Evolutionary conservation across 164 flowering plant species (phyloP).

Genomic region (Taxillus chinensis): DNA sequence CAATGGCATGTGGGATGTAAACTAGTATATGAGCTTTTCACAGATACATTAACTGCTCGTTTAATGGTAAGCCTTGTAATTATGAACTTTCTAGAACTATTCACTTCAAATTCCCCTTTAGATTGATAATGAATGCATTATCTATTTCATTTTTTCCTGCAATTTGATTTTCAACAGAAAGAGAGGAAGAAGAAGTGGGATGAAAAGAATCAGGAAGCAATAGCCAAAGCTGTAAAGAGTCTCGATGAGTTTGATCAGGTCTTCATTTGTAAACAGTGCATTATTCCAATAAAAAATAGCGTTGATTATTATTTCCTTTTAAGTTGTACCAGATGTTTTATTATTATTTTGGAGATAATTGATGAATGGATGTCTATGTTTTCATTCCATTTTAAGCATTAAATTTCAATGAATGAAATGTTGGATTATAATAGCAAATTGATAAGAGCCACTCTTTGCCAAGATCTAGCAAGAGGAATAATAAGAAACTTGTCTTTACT

Average conservation of each 20-base stretch:
- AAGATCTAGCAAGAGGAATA: too few relatives aligned
- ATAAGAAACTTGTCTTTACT: too few relatives aligned
- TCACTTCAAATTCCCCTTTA: not conserved
- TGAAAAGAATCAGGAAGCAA: constrained; percentile 80
- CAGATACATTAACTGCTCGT: constrained; percentile 66
- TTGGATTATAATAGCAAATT: too few relatives aligned
- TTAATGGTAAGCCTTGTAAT: constrained; percentile 46
- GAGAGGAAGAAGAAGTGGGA: constrained; percentile 95
- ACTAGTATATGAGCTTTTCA: constrained; percentile 81
- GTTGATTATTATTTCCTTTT: not conserved
- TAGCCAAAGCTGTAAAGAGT: constrained; percentile 69
- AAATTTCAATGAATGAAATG: too few relatives aligned
- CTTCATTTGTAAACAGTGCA: not conserved
- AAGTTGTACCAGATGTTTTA: not conserved
- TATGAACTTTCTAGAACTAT: not conserved
- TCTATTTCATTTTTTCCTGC: not conserved
- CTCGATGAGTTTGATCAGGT: constrained; percentile 90
- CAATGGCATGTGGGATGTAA: constrained; percentile 94
- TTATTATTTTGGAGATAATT: too few relatives aligned
- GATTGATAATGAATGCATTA: not conserved
- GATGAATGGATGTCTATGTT: too few relatives aligned
- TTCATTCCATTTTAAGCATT: too few relatives aligned
- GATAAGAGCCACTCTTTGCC: too few relatives aligned
- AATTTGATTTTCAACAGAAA: constrained; percentile 29
- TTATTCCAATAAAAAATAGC: not conserved